phyloP scores from a whole-genome alignment of 2,329 filamentous ascomycete species.

The Sclerotiophoma versabilis region DNA sequence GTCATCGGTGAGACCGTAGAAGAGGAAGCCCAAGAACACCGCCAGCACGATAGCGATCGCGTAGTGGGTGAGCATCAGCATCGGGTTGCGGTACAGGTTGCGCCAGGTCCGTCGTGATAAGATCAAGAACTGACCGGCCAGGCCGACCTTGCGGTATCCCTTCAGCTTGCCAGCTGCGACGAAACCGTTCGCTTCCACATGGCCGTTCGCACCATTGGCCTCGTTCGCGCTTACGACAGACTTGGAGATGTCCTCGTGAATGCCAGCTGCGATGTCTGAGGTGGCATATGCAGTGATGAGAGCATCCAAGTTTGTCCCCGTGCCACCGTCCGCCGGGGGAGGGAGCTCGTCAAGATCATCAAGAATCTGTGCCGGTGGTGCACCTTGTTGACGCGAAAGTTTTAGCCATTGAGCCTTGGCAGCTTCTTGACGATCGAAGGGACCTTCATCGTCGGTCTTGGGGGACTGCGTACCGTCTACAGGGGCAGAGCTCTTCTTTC shows the following conservation, averaged over 20 bases:
- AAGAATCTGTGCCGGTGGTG: conserved; percentile 65
- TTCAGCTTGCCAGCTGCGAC: conserved; percentile 69
- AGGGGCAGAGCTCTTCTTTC: conserved; percentile 69
- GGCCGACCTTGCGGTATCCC: conserved; percentile 82
- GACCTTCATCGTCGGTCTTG: conserved; percentile 68
- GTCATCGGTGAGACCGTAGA: conserved; percentile 95
- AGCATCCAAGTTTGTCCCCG: conserved; percentile 79
- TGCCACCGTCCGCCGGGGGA: conserved; percentile 62
- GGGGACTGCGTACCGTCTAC: conserved; percentile 64
- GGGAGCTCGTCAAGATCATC: conserved; percentile 74
- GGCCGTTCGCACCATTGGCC: conserved; percentile 71
- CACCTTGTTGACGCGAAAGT: conserved; percentile 61
- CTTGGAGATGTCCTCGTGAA: conserved; percentile 79
- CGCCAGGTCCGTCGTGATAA: conserved; percentile 92
- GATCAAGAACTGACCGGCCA: conserved; percentile 83
- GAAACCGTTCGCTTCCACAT: conserved; percentile 60
- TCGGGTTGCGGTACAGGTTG: conserved; percentile 95
- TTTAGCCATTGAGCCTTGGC: conserved; percentile 66
- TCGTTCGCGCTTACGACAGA: conserved; percentile 69
- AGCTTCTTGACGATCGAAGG: conserved; percentile 58
- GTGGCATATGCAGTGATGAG: conserved; percentile 77
- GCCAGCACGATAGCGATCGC: conserved; percentile 94
- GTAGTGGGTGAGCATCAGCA: conserved; percentile 98
- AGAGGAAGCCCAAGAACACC: conserved; percentile 92
- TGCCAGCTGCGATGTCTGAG: conserved; percentile 77